These are phyloP conservation scores for Alternaria atra DNA, from an alignment of 2,329 filamentous ascomycete genomes.

Conservation along the genomic window DNA sequence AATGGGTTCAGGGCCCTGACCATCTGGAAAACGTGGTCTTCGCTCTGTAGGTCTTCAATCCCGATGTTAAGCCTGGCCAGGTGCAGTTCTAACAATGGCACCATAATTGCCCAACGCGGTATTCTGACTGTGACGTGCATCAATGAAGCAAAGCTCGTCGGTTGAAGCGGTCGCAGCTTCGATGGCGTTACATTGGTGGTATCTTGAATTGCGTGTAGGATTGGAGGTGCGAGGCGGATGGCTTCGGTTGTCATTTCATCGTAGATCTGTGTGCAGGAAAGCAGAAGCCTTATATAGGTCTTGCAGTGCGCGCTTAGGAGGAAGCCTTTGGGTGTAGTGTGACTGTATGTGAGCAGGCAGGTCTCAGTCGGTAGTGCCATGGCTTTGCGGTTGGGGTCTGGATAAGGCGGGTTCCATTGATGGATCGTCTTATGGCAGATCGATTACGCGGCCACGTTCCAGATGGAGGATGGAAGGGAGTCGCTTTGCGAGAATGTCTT, in stretches of 20 bases:
- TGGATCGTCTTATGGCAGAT: neutral
- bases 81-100: conserved; percentile 2
- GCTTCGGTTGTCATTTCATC: conserved; percentile 9
- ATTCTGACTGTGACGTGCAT: conserved; percentile 9
- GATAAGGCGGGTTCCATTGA: neutral
- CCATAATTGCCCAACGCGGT: conserved; percentile 7
- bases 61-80: conserved; percentile 9
- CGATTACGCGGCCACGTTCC: neutral
- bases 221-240: neutral
- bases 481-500: neutral
- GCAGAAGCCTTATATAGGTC: conserved; percentile 1
- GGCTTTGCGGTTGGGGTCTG: neutral
- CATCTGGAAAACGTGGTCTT: neutral
- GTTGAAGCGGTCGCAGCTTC: conserved; percentile 4
- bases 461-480: neutral
- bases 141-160: neutral
- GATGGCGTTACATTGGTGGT: neutral
- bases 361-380: conserved; percentile 5
- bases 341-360: conserved; percentile 1
- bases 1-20: neutral
- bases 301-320: neutral
- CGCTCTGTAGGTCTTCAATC: conserved; percentile 1
- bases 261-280: conserved; percentile 12
- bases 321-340: neutral
- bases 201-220: neutral